Base-by-base conservation (phyloP, 306 rosid genomes). In the Pyrus betulifolia region DNA sequence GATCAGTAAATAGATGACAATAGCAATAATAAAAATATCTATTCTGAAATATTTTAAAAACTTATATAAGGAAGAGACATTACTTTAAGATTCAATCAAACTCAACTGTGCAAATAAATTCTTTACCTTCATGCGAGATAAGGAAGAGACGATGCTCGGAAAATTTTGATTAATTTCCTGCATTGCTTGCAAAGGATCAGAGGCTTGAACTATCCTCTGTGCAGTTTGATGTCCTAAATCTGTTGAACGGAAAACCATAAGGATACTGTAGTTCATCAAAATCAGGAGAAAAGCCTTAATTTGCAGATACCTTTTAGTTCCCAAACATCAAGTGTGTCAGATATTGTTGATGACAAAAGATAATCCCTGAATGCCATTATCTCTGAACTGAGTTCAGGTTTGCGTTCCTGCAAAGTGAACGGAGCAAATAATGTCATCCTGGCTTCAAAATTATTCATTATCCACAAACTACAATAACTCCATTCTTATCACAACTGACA, bases 171-270 rank as follows among this genome's bases (percentile, higher is more conserved):
- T 95, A 74, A 95, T 95, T 80, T 95, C 99, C 78, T 92, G 97
- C 99, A 95, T 95, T 85, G 97, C 88, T 78, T 91, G 97, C 84
- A 95, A 82, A 78, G 99, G 99, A 89, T 95, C 97, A 80, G 99
- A 87, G 77, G 99, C 97, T 76, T 83, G 96, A 65, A 95, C 97
- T 81, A 95, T 90, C 85, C 97, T 92, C 91, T 95, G 99, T 78
- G 95, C 97, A 78, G 99, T 91, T 88, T 95, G 99, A 82, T 92
- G 97, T 38, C 99, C 99, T 65, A 95, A 87, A 86, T 95, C 97
- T 95, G 91, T 88, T 66, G 69, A 85, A 58, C 74, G 59, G 74
- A 21, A 66, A 61, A 38, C 63, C 70, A 69, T 67, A 76, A 64
- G 83, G 61, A 33, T 58, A 80, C 65, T 64, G 66, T n/a, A 77